These are phyloP conservation scores for Cercis canadensis DNA, from an alignment of 306 rosid species.

Conservation along the genomic window DNA sequence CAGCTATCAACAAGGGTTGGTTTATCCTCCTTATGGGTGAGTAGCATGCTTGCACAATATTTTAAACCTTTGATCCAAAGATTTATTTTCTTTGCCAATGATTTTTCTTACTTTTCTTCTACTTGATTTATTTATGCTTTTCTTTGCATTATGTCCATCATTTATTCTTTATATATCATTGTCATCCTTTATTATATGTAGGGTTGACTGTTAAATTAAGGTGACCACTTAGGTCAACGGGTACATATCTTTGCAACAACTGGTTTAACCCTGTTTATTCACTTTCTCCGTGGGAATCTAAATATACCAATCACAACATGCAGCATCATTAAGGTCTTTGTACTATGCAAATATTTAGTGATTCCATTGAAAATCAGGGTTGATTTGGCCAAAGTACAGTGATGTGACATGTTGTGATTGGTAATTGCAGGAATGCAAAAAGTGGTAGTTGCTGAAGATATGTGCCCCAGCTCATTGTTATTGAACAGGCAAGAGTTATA, in stretches of 20 bases:
- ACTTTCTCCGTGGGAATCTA: slow-evolving; percentile 21
- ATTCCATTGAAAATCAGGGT: slow-evolving; percentile 40
- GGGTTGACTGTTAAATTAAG: slow-evolving; percentile 22
- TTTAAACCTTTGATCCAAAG: slow-evolving; percentile 3
- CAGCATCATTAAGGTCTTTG: slow-evolving; percentile 39
- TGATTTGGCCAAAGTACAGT: slow-evolving; percentile 32
- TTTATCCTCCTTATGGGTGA: slow-evolving; percentile 91
- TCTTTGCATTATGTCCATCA: slow-evolving; percentile 3
- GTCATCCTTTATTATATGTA: background rate
- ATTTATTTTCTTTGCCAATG: slow-evolving; percentile 8
- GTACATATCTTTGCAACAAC: slow-evolving; percentile 36
- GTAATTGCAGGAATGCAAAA: slow-evolving; percentile 49
- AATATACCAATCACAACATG: slow-evolving; percentile 42
- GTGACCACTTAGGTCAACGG: slow-evolving; percentile 34
- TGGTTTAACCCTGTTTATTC: slow-evolving; percentile 8
- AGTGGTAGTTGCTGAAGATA: slow-evolving; percentile 39
- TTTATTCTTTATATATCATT: slow-evolving; percentile 1
- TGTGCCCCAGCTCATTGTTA: slow-evolving; percentile 37
- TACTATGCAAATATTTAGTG: slow-evolving; percentile 17
- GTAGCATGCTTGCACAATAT: slow-evolving; percentile 36
- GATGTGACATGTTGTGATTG: slow-evolving; percentile 49
- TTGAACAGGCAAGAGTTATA: slow-evolving; percentile 45
- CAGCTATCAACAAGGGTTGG: slow-evolving; percentile 77
- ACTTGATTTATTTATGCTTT: slow-evolving; percentile 4
- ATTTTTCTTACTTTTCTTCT: slow-evolving; percentile 3